phyloP scores from a whole-genome alignment of 176 grass and related monocot species.

The Urochloa ruziziensis region DNA sequence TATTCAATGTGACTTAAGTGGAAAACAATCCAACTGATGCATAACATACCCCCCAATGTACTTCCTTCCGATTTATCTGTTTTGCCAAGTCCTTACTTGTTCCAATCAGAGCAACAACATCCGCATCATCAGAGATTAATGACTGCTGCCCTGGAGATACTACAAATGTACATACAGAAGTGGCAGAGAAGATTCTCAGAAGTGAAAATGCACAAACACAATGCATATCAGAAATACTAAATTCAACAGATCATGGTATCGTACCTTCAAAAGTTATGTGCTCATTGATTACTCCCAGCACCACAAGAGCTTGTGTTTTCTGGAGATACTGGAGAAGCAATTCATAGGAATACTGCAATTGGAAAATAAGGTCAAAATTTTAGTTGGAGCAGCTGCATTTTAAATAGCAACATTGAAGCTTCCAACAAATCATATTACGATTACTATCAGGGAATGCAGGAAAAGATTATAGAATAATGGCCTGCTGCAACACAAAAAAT shows the following conservation, averaged over 20 bases:
- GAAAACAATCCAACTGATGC: conserved; percentile 1
- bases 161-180: conserved; percentile 46
- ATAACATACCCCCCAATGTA: conserved; percentile 90
- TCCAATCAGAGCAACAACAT: conserved; percentile 82
- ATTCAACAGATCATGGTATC: conserved; percentile 2
- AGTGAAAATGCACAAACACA: conserved; percentile 19
- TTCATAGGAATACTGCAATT: conserved; percentile 88
- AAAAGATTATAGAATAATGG: background rate
- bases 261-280: conserved; percentile 93
- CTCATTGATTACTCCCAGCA: conserved; percentile 91
- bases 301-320: conserved; percentile 78
- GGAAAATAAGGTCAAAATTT: conserved; percentile 15
- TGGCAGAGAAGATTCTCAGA: conserved; percentile 25
- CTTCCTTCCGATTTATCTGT: conserved; percentile 97
- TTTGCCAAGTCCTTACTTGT: conserved; percentile 88
- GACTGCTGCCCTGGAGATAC: conserved; percentile 74
- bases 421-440: conserved; percentile 13
- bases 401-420: conserved; percentile 19
- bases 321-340: conserved; percentile 91
- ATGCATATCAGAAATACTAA: background rate
- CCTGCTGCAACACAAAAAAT: background rate
- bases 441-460: background rate
- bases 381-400: background rate
- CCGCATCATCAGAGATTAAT: conserved; percentile 82
- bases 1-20: conserved; percentile 18